Conservation (phyloP, 2,329 filamentous ascomycete species). For the Gaeumannomyces tritici region DNA sequence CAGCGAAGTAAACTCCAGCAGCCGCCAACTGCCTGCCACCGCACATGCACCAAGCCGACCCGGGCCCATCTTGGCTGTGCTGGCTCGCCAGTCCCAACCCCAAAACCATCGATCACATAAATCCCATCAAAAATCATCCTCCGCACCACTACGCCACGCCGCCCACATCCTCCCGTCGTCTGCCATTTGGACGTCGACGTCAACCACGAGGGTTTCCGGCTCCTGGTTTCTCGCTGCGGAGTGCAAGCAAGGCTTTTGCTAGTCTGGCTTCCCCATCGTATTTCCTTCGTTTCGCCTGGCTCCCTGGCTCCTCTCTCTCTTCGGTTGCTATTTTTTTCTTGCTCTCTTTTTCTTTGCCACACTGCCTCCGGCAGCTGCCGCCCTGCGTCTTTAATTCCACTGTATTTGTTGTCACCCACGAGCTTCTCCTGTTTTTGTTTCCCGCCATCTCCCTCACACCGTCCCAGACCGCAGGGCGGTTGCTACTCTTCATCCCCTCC, state of each 20-base stretch:
- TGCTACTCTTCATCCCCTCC: neutral
- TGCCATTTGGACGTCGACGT: neutral
- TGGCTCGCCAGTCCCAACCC: constrained; percentile 3
- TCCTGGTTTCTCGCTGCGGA: neutral
- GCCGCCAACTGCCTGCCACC: constrained; percentile 2
- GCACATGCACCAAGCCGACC: neutral
- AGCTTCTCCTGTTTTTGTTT: neutral
- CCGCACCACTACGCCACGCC: constrained; percentile 1
- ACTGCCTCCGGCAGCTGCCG: neutral
- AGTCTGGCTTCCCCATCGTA: constrained; percentile 3
- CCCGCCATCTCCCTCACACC: neutral
- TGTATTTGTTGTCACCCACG: neutral
- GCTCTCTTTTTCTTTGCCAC: neutral
- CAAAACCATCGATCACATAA: constrained; percentile 1
- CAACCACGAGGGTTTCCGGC: neutral
- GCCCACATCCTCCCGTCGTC: constrained; percentile 1
- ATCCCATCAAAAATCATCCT: constrained; percentile 1
- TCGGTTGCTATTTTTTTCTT: neutral
- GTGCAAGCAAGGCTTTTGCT: constrained; percentile 4
- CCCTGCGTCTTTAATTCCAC: neutral
- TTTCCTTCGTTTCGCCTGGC: neutral
- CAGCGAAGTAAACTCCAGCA: neutral
- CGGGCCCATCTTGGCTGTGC: constrained; percentile 3
- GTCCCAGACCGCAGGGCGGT: constrained; percentile 4
- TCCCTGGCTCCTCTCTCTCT: neutral